phyloP scores from a whole-genome alignment of 176 grass and related monocot species.

The Triticum monococcum region DNA sequence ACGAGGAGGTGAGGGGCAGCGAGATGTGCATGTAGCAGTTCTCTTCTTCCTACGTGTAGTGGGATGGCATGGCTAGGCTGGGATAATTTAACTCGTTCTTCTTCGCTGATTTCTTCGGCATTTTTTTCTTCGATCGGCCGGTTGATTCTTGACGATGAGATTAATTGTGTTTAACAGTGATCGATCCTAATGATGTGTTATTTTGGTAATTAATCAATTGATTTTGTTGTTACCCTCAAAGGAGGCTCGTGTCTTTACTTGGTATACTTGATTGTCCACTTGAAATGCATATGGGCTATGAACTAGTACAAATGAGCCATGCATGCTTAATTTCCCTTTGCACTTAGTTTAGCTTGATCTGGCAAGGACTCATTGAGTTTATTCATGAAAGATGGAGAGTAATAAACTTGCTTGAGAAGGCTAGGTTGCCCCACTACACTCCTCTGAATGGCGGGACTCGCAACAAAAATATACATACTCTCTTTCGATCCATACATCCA shows the following conservation, averaged over 20 bases:
- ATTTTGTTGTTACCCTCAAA: neutral
- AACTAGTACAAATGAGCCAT: neutral
- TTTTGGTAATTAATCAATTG: neutral
- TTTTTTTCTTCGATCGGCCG: conserved; percentile 16
- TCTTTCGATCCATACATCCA: no score
- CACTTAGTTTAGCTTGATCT: neutral
- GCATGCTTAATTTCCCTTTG: neutral
- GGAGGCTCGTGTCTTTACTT: neutral
- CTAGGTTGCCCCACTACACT: neutral
- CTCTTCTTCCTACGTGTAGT: neutral
- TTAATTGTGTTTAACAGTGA: conserved; percentile 35
- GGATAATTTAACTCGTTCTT: conserved; percentile 22
- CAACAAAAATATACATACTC: no score
- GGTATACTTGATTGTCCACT: neutral
- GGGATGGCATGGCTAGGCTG: neutral
- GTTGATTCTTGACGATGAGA: conserved; percentile 2
- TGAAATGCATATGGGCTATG: neutral
- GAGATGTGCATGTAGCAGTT: conserved; percentile 53
- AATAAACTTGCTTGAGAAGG: neutral
- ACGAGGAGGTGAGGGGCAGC: conserved; percentile 60
- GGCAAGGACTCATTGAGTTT: neutral
- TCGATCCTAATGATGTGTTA: conserved; percentile 5
- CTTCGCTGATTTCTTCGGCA: conserved; percentile 25
- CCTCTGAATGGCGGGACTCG: neutral
- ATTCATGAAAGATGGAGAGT: neutral